A percentile compares a stretch with the other conserved stretches of the same genome.
phyloP scores from a whole-genome alignment of 331 rosid genomes.

The Quercus phellos region DNA sequence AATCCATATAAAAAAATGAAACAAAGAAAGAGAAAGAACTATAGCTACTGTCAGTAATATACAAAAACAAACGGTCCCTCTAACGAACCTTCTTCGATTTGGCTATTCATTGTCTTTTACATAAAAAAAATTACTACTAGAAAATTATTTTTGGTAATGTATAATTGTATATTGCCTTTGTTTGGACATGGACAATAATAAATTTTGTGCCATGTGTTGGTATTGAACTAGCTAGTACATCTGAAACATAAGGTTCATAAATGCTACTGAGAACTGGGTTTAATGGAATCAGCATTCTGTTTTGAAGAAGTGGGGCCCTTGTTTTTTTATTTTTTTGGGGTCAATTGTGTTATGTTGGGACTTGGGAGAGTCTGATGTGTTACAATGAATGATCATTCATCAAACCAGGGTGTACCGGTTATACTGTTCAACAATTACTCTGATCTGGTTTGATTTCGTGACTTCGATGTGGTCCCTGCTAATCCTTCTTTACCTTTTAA shows the following conservation, averaged over 20 bases:
- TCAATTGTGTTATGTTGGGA: too few relatives aligned
- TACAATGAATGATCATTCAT: slow-evolving; percentile 2
- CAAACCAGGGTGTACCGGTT: neutral
- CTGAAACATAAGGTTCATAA: neutral
- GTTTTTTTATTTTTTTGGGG: neutral
- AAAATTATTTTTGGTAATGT: too few relatives aligned
- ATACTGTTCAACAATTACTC: neutral
- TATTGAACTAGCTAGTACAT: too few relatives aligned
- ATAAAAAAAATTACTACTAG: too few relatives aligned
- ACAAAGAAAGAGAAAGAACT: too few relatives aligned
- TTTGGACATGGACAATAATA: too few relatives aligned
- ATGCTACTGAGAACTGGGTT: neutral
- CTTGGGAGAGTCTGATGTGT: neutral
- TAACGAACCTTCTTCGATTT: neutral
- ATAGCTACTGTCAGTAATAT: too few relatives aligned
- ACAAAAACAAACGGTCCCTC: neutral
- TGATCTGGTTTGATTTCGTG: slow-evolving; percentile 2
- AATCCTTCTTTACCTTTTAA: neutral
- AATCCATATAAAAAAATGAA: too few relatives aligned
- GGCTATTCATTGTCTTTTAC: neutral
- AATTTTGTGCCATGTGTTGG: too few relatives aligned
- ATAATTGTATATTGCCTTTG: too few relatives aligned
- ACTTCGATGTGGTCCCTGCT: neutral
- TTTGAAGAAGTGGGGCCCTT: neutral
- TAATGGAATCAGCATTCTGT: slow-evolving; percentile 14